A percentile compares a stretch with the other conserved stretches of the same genome.
Evolutionary conservation across 345 rosid species (phyloP).

Genomic region (Linum tenue): DNA sequence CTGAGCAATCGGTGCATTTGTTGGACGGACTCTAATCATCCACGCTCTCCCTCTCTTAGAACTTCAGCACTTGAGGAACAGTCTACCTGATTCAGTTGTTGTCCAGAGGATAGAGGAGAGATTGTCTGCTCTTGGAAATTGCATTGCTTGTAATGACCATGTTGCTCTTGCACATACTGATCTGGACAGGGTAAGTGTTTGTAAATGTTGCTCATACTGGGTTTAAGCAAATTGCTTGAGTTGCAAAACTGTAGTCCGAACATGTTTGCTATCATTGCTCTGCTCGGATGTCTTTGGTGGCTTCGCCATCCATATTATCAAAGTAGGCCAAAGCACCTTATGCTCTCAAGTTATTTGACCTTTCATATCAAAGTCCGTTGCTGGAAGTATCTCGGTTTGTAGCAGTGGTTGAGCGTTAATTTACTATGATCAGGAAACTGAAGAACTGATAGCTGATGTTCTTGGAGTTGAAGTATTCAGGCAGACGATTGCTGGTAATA

Average conservation of each 20-base stretch:
- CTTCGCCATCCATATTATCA: no score
- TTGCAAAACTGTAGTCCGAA: background rate
- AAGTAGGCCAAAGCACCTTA: no score
- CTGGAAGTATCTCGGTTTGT: no score
- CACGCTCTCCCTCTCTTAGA: slow-evolving; percentile 28
- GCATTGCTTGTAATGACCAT: slow-evolving; percentile 94
- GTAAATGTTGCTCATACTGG: no score
- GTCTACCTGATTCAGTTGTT: slow-evolving; percentile 83
- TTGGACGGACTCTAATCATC: background rate
- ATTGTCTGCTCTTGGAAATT: slow-evolving; percentile 88
- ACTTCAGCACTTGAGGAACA: slow-evolving; percentile 89
- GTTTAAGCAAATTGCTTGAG: background rate
- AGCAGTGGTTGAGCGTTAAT: background rate
- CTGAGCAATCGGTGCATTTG: background rate
- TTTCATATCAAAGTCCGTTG: no score
- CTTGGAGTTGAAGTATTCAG: slow-evolving; percentile 94
- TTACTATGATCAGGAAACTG: slow-evolving; percentile 48
- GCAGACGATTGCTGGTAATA: slow-evolving; percentile 89
- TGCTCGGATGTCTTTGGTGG: no score
- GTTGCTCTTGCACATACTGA: slow-evolving; percentile 95
- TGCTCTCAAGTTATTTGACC: no score
- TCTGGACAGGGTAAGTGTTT: slow-evolving; percentile 48
- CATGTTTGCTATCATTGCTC: no score
- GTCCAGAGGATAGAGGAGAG: slow-evolving; percentile 91
- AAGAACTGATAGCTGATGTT: slow-evolving; percentile 87